A percentile compares a stretch with the other conserved stretches of the same genome.
Evolutionary conservation across 2,329 filamentous ascomycete species (phyloP).

Genomic region (Penicillium polonicum): DNA sequence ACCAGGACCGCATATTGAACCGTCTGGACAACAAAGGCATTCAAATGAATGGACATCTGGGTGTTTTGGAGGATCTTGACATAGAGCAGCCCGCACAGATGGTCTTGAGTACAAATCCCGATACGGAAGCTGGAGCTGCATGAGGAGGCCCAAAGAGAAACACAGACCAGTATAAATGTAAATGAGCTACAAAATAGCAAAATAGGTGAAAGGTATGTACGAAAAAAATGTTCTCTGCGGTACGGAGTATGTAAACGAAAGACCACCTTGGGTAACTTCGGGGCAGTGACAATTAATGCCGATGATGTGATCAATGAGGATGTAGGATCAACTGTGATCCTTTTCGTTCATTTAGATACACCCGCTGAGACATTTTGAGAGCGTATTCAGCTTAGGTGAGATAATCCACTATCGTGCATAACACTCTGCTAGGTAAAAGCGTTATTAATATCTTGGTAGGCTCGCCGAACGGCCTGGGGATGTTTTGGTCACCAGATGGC

Average conservation of each 20-base stretch:
- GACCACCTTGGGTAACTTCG: background rate
- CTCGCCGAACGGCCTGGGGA: too few species aligned
- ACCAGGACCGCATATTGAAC: background rate
- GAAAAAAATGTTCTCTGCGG: background rate
- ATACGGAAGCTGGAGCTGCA: background rate
- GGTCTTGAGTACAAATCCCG: background rate
- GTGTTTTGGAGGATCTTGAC: background rate
- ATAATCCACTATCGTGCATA: too few species aligned
- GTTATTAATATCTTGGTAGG: too few species aligned
- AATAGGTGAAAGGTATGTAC: too few species aligned
- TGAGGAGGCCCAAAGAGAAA: background rate
- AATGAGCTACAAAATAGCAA: background rate
- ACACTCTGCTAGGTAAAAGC: too few species aligned
- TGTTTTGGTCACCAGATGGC: too few species aligned
- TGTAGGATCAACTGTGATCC: background rate
- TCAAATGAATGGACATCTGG: background rate
- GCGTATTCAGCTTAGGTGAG: background rate
- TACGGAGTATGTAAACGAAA: background rate
- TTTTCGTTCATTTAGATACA: background rate
- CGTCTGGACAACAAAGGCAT: too few species aligned
- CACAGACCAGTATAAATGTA: too few species aligned
- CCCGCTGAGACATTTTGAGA: background rate
- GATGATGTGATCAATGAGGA: background rate
- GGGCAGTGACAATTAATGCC: background rate
- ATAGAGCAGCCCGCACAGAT: background rate